These are phyloP conservation scores for Pythium rhizo-oryzae DNA, from an alignment of 352 stramenopile species.

Conservation along the genomic window DNA sequence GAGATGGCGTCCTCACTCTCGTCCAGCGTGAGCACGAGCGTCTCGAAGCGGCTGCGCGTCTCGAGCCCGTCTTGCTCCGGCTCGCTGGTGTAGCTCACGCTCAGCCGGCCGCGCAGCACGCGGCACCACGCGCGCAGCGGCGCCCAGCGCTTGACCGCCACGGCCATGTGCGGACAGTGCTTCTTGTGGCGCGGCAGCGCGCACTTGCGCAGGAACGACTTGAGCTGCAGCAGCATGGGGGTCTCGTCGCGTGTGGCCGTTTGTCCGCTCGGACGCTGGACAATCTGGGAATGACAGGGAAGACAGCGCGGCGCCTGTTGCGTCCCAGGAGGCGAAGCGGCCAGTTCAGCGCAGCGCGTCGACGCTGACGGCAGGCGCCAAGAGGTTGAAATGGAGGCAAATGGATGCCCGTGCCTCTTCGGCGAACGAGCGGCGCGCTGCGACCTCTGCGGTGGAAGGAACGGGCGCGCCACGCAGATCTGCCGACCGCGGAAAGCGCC, in stretches of 20 bases:
- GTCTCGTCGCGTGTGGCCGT: background rate
- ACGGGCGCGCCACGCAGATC: too few species aligned
- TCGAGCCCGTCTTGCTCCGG: constrained; percentile 11
- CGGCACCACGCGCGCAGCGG: constrained; percentile 22
- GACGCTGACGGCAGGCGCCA: too few species aligned
- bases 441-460: background rate
- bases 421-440: background rate
- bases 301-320: too few species aligned
- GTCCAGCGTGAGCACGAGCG: constrained; percentile 28
- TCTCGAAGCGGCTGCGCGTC: constrained; percentile 16
- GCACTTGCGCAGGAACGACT: constrained; percentile 18
- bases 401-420: background rate
- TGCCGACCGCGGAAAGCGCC: background rate
- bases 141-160: constrained; percentile 23
- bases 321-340: background rate
- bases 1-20: constrained; percentile 21
- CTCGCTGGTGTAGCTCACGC: constrained; percentile 23
- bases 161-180: constrained; percentile 22
- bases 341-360: too few species aligned
- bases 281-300: background rate
- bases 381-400: background rate
- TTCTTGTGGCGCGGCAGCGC: constrained; percentile 14
- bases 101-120: constrained; percentile 19
- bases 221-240: constrained; percentile 9
- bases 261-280: too few species aligned